Evolutionary conservation across 768 basidiomycete genomes (phyloP), one percentile per base, ranked within the genome.

Genomic region (Mrakia hoshinonis): DNA sequence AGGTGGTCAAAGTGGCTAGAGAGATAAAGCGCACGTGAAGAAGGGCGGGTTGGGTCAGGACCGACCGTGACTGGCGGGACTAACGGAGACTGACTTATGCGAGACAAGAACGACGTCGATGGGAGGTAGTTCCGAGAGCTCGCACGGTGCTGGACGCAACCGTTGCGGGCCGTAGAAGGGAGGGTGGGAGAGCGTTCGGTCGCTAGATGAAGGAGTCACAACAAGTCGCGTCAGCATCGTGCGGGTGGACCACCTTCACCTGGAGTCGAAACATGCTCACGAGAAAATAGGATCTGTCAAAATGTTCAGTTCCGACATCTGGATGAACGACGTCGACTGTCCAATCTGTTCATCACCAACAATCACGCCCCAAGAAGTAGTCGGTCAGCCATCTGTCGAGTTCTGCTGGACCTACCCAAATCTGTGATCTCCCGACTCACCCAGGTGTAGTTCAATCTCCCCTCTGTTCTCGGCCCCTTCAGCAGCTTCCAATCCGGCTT

Each of bases 231-330:
- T n/a, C n/a, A n/a, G n/a, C n/a, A n/a, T n/a, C n/a, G n/a, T n/a
- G n/a, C n/a, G n/a, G n/a, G n/a, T n/a, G n/a, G n/a, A n/a, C n/a
- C n/a, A n/a, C n/a, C n/a, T n/a, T n/a, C n/a, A n/a, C n/a, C n/a
- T n/a, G n/a, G n/a, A n/a, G n/a, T n/a, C n/a, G n/a, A n/a, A n/a
- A n/a, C n/a, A n/a, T n/a, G 58, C 51, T 58, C 24, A 75, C 43
- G 76, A 76, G 12, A 80, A 75, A 46, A 79, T 77, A 1, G 80
- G 80, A 68, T 80, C 80, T 36, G 80, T 80, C 31, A 80, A 74
- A 39, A 80, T 77, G 29, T 75, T 70, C 3, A 79, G 74, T 20
- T 77, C 76, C 31, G 75, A 75, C 61, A 80, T 74, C 34, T 79
- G 79, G 18, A 79, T 77, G 68, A 77, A 78, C 3, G 75, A 74